Conservation (phyloP, 78 protist species). For the slime mould (Dictyostelium discoideum) region DNA sequence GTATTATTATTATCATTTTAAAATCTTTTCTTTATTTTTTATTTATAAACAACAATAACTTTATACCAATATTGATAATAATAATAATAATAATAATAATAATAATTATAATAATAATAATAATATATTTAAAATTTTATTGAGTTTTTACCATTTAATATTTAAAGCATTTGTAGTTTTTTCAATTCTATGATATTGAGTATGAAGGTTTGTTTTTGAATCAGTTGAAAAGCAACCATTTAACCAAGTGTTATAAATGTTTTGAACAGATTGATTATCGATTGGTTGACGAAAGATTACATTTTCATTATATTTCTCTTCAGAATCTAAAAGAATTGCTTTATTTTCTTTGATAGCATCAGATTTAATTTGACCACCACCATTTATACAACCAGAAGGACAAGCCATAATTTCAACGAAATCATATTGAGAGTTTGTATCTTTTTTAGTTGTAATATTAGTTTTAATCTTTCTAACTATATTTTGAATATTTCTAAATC, state of each 20-base stretch:
- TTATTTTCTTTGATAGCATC: slow-evolving; percentile 43
- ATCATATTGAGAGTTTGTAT: background rate
- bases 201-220: slow-evolving; percentile 62
- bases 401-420: slow-evolving; percentile 86
- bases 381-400: slow-evolving; percentile 84
- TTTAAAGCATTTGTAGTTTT: slow-evolving; percentile 64
- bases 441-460: background rate
- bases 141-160: slow-evolving; percentile 83
- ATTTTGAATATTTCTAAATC: slow-evolving; percentile 97
- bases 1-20: background rate
- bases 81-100: too few species aligned
- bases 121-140: too few species aligned
- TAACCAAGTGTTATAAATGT: slow-evolving; percentile 61
- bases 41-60: background rate
- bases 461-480: slow-evolving; percentile 88
- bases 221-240: slow-evolving; percentile 70
- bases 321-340: slow-evolving; percentile 20
- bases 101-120: too few species aligned
- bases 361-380: slow-evolving; percentile 83
- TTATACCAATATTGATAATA: too few species aligned
- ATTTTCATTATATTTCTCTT: slow-evolving; percentile 39
- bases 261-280: background rate
- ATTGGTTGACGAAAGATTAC: background rate
- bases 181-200: slow-evolving; percentile 83
- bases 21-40: background rate